Evolutionary conservation across 2,329 filamentous ascomycete species (phyloP).

Genomic region (Xylariaceae sp.): DNA sequence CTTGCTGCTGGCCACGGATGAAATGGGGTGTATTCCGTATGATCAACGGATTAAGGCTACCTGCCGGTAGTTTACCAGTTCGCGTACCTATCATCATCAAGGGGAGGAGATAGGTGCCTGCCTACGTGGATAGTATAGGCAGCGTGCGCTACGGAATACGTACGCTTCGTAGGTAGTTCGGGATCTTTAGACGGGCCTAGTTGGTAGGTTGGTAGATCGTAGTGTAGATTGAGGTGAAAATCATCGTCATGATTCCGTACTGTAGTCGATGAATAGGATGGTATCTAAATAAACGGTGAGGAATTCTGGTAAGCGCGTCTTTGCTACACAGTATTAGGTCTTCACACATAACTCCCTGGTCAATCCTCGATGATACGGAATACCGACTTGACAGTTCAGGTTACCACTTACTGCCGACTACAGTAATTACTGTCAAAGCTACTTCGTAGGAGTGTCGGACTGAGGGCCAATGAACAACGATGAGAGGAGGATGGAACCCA

Average conservation of each 20-base stretch:
- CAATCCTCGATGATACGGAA: background rate
- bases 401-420: background rate
- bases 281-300: background rate
- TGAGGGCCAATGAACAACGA: background rate
- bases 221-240: slow-evolving; percentile 9
- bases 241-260: slow-evolving; percentile 6
- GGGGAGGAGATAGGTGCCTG: background rate
- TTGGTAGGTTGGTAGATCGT: background rate
- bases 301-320: slow-evolving; percentile 1
- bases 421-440: background rate
- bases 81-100: background rate
- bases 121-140: background rate
- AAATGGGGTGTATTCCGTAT: slow-evolving; percentile 1
- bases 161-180: too few species aligned
- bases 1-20: slow-evolving; percentile 4
- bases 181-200: too few species aligned
- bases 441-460: background rate
- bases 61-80: background rate
- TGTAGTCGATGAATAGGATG: background rate
- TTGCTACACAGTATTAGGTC: background rate
- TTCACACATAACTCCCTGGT: background rate
- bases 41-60: slow-evolving; percentile 10
- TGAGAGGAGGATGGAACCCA: background rate
- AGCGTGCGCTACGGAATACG: too few species aligned
- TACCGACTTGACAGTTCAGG: background rate